A percentile compares a stretch with the other conserved stretches of the same genome.
Evolutionary conservation across 164 flowering plant genomes (phyloP).

Genomic region (Nymphaea thermarum): DNA sequence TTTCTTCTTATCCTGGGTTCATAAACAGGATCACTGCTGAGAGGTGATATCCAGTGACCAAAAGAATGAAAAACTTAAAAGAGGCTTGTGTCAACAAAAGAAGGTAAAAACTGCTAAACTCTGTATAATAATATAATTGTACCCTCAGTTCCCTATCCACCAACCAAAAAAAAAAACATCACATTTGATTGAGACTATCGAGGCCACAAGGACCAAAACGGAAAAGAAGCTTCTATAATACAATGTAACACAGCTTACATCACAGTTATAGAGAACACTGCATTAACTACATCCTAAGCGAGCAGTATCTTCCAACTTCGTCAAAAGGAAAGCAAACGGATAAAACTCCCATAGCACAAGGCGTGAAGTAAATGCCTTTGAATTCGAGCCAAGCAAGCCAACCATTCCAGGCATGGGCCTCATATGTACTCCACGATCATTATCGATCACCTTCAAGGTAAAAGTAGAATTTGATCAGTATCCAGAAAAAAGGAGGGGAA

Average conservation of each 20-base stretch:
- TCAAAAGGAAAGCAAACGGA: not conserved
- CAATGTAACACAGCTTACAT: not conserved
- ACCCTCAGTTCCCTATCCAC: too few relatives aligned
- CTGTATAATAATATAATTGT: too few relatives aligned
- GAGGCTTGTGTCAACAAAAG: not conserved
- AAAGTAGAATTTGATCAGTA: not conserved
- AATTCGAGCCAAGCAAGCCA: conserved; percentile 11
- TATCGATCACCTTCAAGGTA: conserved; percentile 38
- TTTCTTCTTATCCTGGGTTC: conserved; percentile 57
- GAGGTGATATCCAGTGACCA: too few relatives aligned
- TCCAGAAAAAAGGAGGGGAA: not conserved
- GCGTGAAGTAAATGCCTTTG: conserved; percentile 17
- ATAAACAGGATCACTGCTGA: too few relatives aligned
- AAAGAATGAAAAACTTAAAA: too few relatives aligned
- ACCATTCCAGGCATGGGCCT: conserved; percentile 57
- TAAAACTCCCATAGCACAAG: not conserved
- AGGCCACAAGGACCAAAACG: too few relatives aligned
- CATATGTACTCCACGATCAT: conserved; percentile 46
- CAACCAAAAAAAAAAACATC: too few relatives aligned
- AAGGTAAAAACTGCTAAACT: not conserved
- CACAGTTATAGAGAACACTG: not conserved
- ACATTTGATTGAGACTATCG: too few relatives aligned
- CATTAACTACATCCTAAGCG: not conserved
- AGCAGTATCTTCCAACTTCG: not conserved
- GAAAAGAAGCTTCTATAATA: too few relatives aligned